These are phyloP conservation scores for Zasmidium cellare DNA, from an alignment of 2,329 filamentous ascomycete genomes.

Conservation along the genomic window DNA sequence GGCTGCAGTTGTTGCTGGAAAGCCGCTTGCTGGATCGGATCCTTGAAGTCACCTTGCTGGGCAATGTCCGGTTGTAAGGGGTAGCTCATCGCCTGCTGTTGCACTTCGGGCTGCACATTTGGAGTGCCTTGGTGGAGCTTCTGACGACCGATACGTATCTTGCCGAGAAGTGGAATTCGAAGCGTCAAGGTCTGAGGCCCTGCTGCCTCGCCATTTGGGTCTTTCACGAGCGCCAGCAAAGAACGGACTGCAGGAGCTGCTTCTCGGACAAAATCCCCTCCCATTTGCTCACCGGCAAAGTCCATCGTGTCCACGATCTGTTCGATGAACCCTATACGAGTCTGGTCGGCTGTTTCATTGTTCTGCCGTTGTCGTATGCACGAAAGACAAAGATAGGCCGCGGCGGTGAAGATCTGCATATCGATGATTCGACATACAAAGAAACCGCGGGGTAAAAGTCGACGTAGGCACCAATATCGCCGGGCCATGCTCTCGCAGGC, in stretches of 20 bases:
- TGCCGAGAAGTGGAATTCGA: constrained; percentile 22
- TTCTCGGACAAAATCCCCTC: constrained; percentile 23
- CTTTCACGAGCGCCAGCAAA: constrained; percentile 17
- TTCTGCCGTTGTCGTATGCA: background rate
- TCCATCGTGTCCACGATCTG: constrained; percentile 22
- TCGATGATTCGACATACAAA: constrained; percentile 29
- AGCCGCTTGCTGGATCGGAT: background rate
- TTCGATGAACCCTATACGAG: constrained; percentile 10
- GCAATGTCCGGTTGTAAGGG: background rate
- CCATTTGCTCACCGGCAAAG: constrained; percentile 15
- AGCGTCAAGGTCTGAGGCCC: constrained; percentile 14
- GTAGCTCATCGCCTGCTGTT: background rate
- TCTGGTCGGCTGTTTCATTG: background rate
- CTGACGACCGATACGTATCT: constrained; percentile 20
- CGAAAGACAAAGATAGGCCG: constrained; percentile 25
- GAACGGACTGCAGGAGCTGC: constrained; percentile 22
- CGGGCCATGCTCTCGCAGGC: constrained; percentile 23
- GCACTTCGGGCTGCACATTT: background rate
- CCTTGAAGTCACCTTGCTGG: background rate
- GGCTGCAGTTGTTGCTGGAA: background rate
- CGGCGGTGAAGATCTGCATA: constrained; percentile 30
- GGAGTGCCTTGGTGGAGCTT: background rate
- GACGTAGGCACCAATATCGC: constrained; percentile 24
- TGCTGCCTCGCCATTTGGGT: constrained; percentile 1
- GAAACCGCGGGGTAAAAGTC: constrained; percentile 26